These are phyloP conservation scores for Cercospora sp. DNA, from an alignment of 2,329 filamentous ascomycete species.

Conservation along the genomic window DNA sequence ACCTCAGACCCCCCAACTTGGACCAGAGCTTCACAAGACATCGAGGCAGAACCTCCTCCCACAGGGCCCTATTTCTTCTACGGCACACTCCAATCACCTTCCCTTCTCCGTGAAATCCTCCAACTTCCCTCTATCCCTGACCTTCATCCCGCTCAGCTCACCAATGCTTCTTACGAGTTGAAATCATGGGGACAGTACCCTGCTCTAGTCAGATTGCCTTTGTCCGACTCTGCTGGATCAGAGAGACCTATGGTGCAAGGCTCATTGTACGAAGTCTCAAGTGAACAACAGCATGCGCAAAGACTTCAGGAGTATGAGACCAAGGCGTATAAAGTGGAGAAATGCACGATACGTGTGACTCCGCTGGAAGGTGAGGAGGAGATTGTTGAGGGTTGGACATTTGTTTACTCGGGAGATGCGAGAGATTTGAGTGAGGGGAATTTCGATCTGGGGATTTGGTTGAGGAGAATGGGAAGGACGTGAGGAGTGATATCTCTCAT, in stretches of 20 bases:
- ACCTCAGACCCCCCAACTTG: neutral
- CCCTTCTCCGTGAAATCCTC: neutral
- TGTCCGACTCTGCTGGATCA: neutral
- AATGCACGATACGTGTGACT: neutral
- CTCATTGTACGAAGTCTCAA: neutral
- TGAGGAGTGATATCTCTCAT: neutral
- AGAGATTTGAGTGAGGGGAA: conserved; percentile 13
- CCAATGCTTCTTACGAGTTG: neutral
- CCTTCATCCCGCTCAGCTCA: neutral
- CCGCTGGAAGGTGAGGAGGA: neutral
- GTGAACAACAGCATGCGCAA: neutral
- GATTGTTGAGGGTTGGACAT: conserved; percentile 12
- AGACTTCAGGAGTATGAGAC: neutral
- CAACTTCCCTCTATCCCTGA: neutral
- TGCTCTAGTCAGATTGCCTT: neutral
- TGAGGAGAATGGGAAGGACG: conserved; percentile 7
- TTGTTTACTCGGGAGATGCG: conserved; percentile 11
- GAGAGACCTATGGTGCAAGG: neutral
- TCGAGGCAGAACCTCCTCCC: conserved; percentile 32
- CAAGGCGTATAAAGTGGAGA: neutral
- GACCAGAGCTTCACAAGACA: neutral
- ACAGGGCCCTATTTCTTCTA: conserved; percentile 42
- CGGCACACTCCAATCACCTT: conserved; percentile 34
- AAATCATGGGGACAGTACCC: neutral
- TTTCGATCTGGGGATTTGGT: conserved; percentile 14